Evolutionary conservation across 2,329 filamentous ascomycete genomes (phyloP).

Genomic region (Elsinoe necatrix): DNA sequence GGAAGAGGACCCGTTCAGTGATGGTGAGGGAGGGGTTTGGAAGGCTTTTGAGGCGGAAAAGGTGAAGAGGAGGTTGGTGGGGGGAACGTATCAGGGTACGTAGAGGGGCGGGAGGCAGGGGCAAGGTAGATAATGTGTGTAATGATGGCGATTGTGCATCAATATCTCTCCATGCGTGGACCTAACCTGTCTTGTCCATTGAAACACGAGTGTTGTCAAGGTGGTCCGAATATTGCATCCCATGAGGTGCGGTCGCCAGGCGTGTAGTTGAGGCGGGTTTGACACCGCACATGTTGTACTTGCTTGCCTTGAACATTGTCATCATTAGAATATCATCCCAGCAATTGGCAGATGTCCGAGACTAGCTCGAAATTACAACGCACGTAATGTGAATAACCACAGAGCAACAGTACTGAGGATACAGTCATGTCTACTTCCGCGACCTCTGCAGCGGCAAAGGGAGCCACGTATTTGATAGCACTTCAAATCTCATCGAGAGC

Average conservation of each 20-base stretch:
- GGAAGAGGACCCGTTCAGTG: slow-evolving; percentile 29
- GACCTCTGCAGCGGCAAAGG: slow-evolving; percentile 49
- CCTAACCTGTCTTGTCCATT: too few species aligned
- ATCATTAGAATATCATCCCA: too few species aligned
- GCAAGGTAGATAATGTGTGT: slow-evolving; percentile 9
- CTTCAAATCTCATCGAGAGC: slow-evolving; percentile 82
- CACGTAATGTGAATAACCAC: too few species aligned
- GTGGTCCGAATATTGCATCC: too few species aligned
- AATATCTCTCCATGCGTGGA: slow-evolving; percentile 2
- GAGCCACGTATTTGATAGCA: slow-evolving; percentile 76
- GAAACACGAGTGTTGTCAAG: too few species aligned
- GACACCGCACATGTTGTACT: too few species aligned
- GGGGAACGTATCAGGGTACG: slow-evolving; percentile 15
- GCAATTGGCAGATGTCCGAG: too few species aligned
- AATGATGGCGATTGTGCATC: background rate
- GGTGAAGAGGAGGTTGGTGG: slow-evolving; percentile 16
- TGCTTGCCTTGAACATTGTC: too few species aligned
- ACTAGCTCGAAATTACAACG: too few species aligned
- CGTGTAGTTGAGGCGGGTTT: too few species aligned
- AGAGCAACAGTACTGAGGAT: too few species aligned
- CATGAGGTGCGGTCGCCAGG: too few species aligned
- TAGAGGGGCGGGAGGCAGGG: background rate
- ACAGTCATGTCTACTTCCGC: slow-evolving; percentile 20
- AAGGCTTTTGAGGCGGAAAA: slow-evolving; percentile 10
- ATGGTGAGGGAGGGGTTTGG: slow-evolving; percentile 15